Evolutionary conservation across 208 protist genomes (phyloP), one percentile per base, ranked within the genome.

Genomic region (Willaertia magna): DNA sequence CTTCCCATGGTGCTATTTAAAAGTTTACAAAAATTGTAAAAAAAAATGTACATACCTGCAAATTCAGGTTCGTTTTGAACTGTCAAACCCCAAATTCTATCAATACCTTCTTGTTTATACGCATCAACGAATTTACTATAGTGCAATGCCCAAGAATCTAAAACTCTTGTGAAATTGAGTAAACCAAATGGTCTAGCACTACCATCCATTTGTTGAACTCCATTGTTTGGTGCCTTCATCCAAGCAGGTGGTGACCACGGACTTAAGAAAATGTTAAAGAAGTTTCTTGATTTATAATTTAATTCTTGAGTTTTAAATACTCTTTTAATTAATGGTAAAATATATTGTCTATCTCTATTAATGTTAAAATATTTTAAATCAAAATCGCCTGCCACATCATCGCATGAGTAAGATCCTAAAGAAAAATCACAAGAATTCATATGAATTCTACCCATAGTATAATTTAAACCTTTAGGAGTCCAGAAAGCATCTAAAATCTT

Each of bases 21-120:
- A 49, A 16, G 12, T 49, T 49, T 16, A 16, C 12, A 49, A 49
- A 49, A 16, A 49, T 49, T 49, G 12, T 49, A 49, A 49, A 49
- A 49, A 49, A 49, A 49, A 49, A n/a, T n/a, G n/a, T 49, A 49
- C 47, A 49, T 49, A 49, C 47, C 55, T 12, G 48, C 48, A 61
- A 49, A 87, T 83, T 87, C 86, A 26, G 89, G 86, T 85, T 91
- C 89, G 48, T 91, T 91, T 78, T 91, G 87, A 52, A 91, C 26
- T 39, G 87, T 90, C 46, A 91, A n/a, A 30, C 86, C 87, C 89
- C 89, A 91, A 11, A 84, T 30, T 22, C 55, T 18, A 40, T 84
- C 47, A 22, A 84, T 26, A 44, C 79, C 79, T 44, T 61, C 26
- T 30, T 39, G 12, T 44, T 61, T 59, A 26, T 84, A 84, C 4